These are phyloP conservation scores for Pythium sp. DNA, from an alignment of 352 stramenopile genomes.

Conservation along the genomic window DNA sequence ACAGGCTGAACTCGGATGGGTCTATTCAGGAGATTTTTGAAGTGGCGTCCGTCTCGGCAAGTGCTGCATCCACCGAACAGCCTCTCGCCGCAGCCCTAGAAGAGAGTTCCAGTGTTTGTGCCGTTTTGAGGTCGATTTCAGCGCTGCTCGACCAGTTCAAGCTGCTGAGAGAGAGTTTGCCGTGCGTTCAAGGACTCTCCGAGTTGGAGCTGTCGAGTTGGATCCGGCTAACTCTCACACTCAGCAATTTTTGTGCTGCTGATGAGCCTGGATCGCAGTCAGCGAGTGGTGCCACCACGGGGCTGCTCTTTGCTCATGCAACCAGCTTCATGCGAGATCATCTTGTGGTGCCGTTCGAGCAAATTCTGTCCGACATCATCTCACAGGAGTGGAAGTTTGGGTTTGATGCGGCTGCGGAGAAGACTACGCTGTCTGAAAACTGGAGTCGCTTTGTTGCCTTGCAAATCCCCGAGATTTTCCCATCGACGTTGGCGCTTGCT, in stretches of 20 bases:
- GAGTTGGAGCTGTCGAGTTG: constrained; percentile 6
- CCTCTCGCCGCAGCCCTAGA: constrained; percentile 7
- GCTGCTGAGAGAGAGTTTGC: constrained; percentile 15
- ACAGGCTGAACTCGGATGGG: neutral
- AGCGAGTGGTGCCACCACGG: neutral
- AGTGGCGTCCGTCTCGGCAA: neutral
- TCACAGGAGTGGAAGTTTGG: constrained; percentile 49
- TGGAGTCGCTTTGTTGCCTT: constrained; percentile 29
- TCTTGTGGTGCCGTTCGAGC: constrained; percentile 14
- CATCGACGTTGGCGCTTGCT: constrained; percentile 21
- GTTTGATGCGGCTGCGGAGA: constrained; percentile 16
- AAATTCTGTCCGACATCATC: constrained; percentile 32
- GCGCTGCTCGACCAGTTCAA: constrained; percentile 24
- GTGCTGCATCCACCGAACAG: neutral
- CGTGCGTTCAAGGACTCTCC: neutral
- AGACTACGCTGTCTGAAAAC: constrained; percentile 13
- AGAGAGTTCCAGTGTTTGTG: constrained; percentile 14
- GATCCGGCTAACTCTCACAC: constrained; percentile 3
- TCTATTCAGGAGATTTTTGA: constrained; percentile 5
- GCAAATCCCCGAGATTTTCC: constrained; percentile 37
- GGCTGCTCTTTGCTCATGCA: constrained; percentile 4
- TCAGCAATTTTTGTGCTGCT: neutral
- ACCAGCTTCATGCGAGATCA: constrained; percentile 15
- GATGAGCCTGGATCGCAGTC: neutral
- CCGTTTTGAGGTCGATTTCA: constrained; percentile 23